Conservation (phyloP, 371 early-diverging fungal genomes). For the Rhizopus sp. region DNA sequence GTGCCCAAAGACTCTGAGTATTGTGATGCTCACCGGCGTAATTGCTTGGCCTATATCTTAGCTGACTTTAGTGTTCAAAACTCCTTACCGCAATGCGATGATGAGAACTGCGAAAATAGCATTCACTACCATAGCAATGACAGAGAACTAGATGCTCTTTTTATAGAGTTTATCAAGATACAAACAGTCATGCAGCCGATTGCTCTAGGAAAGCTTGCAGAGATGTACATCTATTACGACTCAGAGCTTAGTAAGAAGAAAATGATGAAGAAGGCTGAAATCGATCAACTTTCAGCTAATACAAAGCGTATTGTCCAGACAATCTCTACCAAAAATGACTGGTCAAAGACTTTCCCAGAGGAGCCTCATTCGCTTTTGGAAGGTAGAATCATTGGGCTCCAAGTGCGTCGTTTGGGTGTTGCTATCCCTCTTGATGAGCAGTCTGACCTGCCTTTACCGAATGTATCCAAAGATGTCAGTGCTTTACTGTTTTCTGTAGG, state of each 20-base stretch:
- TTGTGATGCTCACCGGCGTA: constrained; percentile 36
- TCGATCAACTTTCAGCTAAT: constrained; percentile 64
- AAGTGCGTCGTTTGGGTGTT: constrained; percentile 61
- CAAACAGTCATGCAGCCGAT: constrained; percentile 80
- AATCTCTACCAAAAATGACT: constrained; percentile 49
- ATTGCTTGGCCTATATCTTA: constrained; percentile 71
- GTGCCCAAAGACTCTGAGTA: constrained; percentile 9
- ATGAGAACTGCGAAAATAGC: constrained; percentile 6
- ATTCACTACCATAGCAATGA: constrained; percentile 22
- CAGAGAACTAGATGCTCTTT: constrained; percentile 46
- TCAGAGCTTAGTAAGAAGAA: constrained; percentile 66
- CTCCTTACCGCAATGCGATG: constrained; percentile 17
- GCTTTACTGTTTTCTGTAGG: constrained; percentile 68
- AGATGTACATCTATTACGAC: constrained; percentile 70
- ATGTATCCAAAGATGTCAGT: constrained; percentile 24
- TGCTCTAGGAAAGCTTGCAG: constrained; percentile 70
- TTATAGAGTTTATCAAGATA: constrained; percentile 59
- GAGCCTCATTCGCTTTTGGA: constrained; percentile 56
- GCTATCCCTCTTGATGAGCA: constrained; percentile 68
- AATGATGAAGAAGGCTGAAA: constrained; percentile 54
- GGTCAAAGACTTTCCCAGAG: constrained; percentile 45
- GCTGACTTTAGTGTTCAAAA: constrained; percentile 71
- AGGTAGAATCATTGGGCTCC: constrained; percentile 56
- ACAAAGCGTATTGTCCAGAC: constrained; percentile 71
- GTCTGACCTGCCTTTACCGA: constrained; percentile 32